Percentiles rank a stretch among this genome's conserved stretches.
Evolutionary conservation across 1,284 basidiomycete species (phyloP).

Genomic region (Cutaneotrichosporon dermatis): DNA sequence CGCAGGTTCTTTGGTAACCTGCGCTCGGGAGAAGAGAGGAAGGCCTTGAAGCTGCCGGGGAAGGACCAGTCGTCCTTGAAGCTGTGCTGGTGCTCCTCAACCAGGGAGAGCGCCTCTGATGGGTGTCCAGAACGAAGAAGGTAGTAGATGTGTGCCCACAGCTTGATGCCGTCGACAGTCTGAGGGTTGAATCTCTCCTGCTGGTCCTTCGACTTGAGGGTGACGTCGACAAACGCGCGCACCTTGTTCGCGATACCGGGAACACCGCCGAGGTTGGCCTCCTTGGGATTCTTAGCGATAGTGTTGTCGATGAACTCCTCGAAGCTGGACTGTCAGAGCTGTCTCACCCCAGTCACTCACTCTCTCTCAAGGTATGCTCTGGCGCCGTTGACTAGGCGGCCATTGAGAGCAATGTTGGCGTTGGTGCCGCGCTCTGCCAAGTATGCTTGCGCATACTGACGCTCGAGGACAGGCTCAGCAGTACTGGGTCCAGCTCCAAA

Average conservation of each 20-base stretch:
- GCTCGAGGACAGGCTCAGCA: constrained; percentile 37
- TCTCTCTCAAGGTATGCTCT: constrained; percentile 57
- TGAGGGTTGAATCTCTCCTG: constrained; percentile 74
- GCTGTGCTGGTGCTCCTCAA: constrained; percentile 64
- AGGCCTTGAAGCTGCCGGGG: constrained; percentile 75
- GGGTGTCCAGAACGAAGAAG: constrained; percentile 80
- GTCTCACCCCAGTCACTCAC: constrained; percentile 36
- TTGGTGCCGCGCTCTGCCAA: constrained; percentile 29
- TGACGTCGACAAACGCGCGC: constrained; percentile 73
- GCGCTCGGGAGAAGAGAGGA: constrained; percentile 73
- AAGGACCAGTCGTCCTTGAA: constrained; percentile 83
- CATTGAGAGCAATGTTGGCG: constrained; percentile 26
- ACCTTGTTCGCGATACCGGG: constrained; percentile 87
- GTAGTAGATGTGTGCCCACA: constrained; percentile 92
- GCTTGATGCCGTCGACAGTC: constrained; percentile 74
- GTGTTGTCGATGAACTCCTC: constrained; percentile 79
- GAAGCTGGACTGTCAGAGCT: constrained; percentile 52
- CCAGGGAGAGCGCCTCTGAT: constrained; percentile 73
- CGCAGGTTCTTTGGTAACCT: constrained; percentile 73
- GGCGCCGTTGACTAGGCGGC: constrained; percentile 39
- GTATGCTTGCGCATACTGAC: constrained; percentile 53
- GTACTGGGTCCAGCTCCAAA: neutral
- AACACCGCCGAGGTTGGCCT: constrained; percentile 85
- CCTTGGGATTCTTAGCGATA: constrained; percentile 73
- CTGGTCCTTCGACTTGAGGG: constrained; percentile 57